Base-by-base conservation (phyloP, 805 yeast species). In the Candida morakotiae region DNA sequence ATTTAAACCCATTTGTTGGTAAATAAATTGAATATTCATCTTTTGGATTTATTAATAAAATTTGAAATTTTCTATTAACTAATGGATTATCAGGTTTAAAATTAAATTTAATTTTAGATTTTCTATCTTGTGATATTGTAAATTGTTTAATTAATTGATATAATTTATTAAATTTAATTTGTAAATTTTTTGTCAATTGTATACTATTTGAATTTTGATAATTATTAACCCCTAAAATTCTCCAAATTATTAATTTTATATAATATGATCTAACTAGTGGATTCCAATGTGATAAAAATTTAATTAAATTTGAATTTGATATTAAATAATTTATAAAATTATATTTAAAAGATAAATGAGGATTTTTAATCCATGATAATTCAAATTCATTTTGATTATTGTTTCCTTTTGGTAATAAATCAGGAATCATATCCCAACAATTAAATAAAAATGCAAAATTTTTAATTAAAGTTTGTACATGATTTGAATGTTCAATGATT, bases 221-320 rank as follows among this genome's bases (percentile, higher is more conserved):
- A 46, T 64, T 65, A 44, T 66, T 64, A 29, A 63, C 38, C 42
- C 81, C 64, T 53, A 62, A 56, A 30, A 81, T 56, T 44, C 86
- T 73, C 83, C 91, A 87, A 33, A 85, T 69, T 13, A 87, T 41
- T 16, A 87, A 64, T 28, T 88, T 65, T 33, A 75, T 66, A 54
- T 79, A 87, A 49, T 79, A 83, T 3, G 83, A 72, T 25, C 95
- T 65, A 17, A 85, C 79, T 13, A 86, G 56, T 3, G 95, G 88
- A 49, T 79, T 75, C 87, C 94, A 87, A 57, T 87, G 94, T 26
- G 80, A 73, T 49, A 87, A 78, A 42, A 73, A 75, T 33, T 67
- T 62, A 23, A 58, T 58, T 82, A 89, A 85, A 23, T 64, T 60
- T 1, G 52, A 46, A 3, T 62, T 53, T 3, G 75, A 67, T 6